These are phyloP conservation scores for Lachnellula arida DNA, from an alignment of 2,329 filamentous ascomycete species.

Conservation along the genomic window DNA sequence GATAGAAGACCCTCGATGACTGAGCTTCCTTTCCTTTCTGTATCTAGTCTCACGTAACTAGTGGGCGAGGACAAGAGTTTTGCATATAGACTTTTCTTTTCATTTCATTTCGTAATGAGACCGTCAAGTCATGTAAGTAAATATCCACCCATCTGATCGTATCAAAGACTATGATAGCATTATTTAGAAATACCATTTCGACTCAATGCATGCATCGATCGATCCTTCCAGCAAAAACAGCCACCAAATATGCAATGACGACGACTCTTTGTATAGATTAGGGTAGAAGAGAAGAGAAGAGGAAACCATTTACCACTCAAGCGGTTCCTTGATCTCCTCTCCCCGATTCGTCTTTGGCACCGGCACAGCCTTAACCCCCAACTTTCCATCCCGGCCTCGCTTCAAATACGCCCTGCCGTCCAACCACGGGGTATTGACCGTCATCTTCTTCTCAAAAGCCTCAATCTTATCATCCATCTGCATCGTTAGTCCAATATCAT, in stretches of 20 bases:
- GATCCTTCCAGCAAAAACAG: neutral
- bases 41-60: too few relatives aligned
- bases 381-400: constrained; percentile 49
- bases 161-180: neutral
- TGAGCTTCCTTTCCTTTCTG: too few relatives aligned
- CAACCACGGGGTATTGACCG: constrained; percentile 79
- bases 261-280: neutral
- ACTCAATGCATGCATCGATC: neutral
- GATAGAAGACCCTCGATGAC: too few relatives aligned
- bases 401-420: constrained; percentile 80
- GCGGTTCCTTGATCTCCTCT: constrained; percentile 74
- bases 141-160: neutral
- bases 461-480: constrained; percentile 86
- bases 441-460: constrained; percentile 74
- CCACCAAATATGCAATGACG: neutral
- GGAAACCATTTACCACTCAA: constrained; percentile 65
- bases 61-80: neutral
- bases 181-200: neutral
- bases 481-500: constrained; percentile 94
- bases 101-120: neutral
- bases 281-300: neutral
- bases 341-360: constrained; percentile 88
- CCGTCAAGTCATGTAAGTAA: constrained; percentile 2
- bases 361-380: constrained; percentile 57
- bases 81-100: neutral